These are phyloP conservation scores for Hanseniaspora lachancei DNA, from an alignment of 805 yeast species.

Conservation along the genomic window DNA sequence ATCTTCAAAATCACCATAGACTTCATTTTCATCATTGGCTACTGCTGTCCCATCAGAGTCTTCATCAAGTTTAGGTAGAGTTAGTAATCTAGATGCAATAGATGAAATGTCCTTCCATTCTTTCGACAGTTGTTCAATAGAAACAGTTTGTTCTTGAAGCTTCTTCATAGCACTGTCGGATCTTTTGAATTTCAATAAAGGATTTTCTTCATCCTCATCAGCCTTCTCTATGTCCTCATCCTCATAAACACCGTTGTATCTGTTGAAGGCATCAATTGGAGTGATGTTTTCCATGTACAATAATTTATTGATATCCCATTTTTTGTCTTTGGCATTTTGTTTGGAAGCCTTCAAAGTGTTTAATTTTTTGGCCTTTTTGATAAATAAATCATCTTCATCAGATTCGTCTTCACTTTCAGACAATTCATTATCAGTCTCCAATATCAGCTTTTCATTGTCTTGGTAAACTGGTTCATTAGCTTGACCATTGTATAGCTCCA, in stretches of 20 bases:
- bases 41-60: slow-evolving; percentile 22
- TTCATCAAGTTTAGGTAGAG: slow-evolving; percentile 23
- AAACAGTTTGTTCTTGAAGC: slow-evolving; percentile 27
- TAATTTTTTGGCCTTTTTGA: slow-evolving; percentile 45
- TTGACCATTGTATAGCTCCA: slow-evolving; percentile 29
- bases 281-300: slow-evolving; percentile 66
- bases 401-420: slow-evolving; percentile 29
- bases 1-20: slow-evolving; percentile 47
- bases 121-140: slow-evolving; percentile 22
- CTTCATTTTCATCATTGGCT: slow-evolving; percentile 34
- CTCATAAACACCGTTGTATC: slow-evolving; percentile 51
- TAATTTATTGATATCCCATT: slow-evolving; percentile 71
- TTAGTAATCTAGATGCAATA: slow-evolving; percentile 25
- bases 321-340: slow-evolving; percentile 29
- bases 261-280: slow-evolving; percentile 55
- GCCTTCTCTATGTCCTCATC: slow-evolving; percentile 34
- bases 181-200: slow-evolving; percentile 6
- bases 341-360: slow-evolving; percentile 30
- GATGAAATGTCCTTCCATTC: slow-evolving; percentile 24
- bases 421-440: slow-evolving; percentile 44
- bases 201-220: slow-evolving; percentile 29
- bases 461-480: slow-evolving; percentile 36
- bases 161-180: slow-evolving; percentile 24
- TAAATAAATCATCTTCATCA: slow-evolving; percentile 26
- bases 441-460: slow-evolving; percentile 24